Conservation (phyloP, 371 early-diverging fungal species). For the Syncephalastrum sp. region DNA sequence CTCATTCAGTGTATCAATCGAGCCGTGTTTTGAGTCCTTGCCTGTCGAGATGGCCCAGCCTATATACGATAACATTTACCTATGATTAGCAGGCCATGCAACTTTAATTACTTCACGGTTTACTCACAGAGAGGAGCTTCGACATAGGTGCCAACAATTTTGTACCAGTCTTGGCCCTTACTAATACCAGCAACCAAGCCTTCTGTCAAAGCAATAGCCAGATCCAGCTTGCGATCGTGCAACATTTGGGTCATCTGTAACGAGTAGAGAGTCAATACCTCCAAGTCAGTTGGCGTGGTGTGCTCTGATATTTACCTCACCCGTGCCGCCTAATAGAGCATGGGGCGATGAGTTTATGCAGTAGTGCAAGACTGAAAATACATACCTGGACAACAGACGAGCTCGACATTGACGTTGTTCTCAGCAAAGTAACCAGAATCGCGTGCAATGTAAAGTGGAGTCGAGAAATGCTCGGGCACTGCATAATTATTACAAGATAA, state of each 20-base stretch:
- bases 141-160: conserved; percentile 78
- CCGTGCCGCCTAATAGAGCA: conserved; percentile 52
- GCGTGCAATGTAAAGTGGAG: conserved; percentile 71
- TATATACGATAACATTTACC: conserved; percentile 16
- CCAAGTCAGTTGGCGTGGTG: no score
- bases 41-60: conserved; percentile 75
- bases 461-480: conserved; percentile 90
- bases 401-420: conserved; percentile 59
- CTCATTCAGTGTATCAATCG: conserved; percentile 59
- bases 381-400: conserved; percentile 63
- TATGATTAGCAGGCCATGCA: neutral
- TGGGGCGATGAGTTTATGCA: neutral
- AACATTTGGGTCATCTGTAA: conserved; percentile 77
- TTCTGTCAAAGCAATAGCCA: conserved; percentile 85
- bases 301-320: conserved; percentile 50
- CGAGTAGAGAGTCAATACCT: neutral
- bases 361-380: neutral
- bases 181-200: conserved; percentile 77
- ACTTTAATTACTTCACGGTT: neutral
- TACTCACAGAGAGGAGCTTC: conserved; percentile 70
- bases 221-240: conserved; percentile 66
- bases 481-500: neutral
- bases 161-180: conserved; percentile 58
- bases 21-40: conserved; percentile 42
- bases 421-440: conserved; percentile 61